Conservation (phyloP, 2,329 filamentous ascomycete species). For the Septoria linicola region DNA sequence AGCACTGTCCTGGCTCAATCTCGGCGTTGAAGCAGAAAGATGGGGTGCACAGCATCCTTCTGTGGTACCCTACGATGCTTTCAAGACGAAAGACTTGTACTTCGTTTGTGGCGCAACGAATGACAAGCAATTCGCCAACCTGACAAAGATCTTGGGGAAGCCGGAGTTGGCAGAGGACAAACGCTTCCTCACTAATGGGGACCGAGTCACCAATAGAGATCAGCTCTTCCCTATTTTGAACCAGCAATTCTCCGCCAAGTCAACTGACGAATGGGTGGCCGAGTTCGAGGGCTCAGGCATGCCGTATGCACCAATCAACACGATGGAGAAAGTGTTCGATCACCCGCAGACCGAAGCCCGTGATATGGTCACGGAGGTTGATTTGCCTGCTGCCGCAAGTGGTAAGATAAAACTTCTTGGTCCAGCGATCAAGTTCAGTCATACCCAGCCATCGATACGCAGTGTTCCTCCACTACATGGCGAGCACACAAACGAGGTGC, state of each 20-base stretch:
- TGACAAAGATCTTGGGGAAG: constrained; percentile 32
- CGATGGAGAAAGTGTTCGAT: constrained; percentile 45
- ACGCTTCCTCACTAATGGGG: constrained; percentile 34
- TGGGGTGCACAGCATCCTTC: constrained; percentile 51
- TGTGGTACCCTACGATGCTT: constrained; percentile 51
- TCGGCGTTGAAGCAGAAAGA: constrained; percentile 43
- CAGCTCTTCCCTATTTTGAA: constrained; percentile 41
- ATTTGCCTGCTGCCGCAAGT: constrained; percentile 15
- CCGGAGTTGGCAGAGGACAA: constrained; percentile 33
- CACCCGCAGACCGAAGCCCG: constrained; percentile 47
- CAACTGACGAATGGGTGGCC: constrained; percentile 44
- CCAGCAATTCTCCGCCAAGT: constrained; percentile 38
- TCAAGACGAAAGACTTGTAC: constrained; percentile 37
- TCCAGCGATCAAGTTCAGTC: constrained; percentile 33
- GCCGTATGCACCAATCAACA: constrained; percentile 50
- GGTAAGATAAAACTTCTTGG: constrained; percentile 26
- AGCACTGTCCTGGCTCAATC: constrained; percentile 43
- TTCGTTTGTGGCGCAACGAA: constrained; percentile 35
- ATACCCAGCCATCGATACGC: constrained; percentile 28
- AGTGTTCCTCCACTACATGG: constrained; percentile 31
- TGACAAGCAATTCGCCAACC: constrained; percentile 42
- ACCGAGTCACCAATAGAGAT: constrained; percentile 36
- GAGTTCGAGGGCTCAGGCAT: constrained; percentile 47
- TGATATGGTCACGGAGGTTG: constrained; percentile 31
- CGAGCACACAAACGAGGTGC: constrained; percentile 32